These are phyloP conservation scores for Fusarium acutatum DNA, from an alignment of 2,329 filamentous ascomycete genomes.

Conservation along the genomic window DNA sequence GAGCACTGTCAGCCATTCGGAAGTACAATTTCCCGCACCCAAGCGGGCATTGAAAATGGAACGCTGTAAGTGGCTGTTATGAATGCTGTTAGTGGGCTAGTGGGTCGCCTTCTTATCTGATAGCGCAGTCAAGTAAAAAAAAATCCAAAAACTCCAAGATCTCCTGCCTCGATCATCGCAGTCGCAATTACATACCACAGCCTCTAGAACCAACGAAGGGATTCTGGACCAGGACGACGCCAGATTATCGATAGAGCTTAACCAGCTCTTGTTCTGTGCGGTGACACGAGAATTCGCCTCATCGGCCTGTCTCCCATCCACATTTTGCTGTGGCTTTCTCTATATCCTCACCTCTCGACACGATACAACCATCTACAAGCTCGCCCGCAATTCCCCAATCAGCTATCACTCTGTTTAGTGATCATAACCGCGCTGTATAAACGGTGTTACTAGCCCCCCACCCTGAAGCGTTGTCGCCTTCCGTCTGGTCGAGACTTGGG, in stretches of 20 bases:
- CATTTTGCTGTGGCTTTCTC: not conserved
- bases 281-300: not conserved
- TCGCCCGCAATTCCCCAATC: not conserved
- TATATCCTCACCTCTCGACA: not conserved
- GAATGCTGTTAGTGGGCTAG: not conserved
- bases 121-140: not conserved
- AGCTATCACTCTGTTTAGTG: too few species aligned
- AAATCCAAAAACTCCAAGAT: not conserved
- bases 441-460: too few species aligned
- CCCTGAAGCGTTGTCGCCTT: not conserved
- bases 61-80: conserved; percentile 20
- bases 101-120: not conserved
- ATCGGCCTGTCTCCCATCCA: not conserved
- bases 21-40: conserved; percentile 7
- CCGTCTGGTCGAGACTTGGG: not conserved
- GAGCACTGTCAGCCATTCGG: conserved; percentile 9
- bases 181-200: not conserved
- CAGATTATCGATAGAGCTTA: not conserved
- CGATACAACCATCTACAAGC: not conserved
- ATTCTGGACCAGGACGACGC: not conserved
- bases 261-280: not conserved
- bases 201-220: not conserved
- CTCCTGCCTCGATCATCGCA: not conserved
- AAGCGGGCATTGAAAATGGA: not conserved
- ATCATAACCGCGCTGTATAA: not conserved